Conservation (phyloP, 1,284 basidiomycete genomes). For the Polyporus tsugae region DNA sequence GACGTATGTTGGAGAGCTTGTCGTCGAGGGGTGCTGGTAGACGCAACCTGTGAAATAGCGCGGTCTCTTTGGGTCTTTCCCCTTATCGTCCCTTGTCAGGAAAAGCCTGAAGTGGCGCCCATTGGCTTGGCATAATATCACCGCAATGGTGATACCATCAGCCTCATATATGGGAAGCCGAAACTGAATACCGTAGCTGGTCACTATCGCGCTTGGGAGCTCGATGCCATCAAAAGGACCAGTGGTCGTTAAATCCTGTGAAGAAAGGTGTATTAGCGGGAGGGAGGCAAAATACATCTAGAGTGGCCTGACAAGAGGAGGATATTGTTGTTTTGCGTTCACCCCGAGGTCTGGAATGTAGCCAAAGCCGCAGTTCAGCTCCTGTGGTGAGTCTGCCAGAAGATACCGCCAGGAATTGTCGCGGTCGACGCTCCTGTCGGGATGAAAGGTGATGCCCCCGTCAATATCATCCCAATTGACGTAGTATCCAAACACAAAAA, state of each 20-base stretch:
- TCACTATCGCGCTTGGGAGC: neutral
- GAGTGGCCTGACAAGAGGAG: neutral
- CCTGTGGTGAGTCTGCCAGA: constrained; percentile 1
- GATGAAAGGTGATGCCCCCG: neutral
- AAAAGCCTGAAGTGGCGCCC: constrained; percentile 4
- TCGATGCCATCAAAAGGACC: constrained; percentile 9
- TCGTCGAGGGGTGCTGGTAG: neutral
- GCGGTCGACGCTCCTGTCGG: neutral
- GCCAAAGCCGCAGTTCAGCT: neutral
- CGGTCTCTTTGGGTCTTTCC: neutral
- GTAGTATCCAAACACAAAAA: constrained; percentile 4
- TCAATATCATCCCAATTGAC: neutral
- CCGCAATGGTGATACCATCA: constrained; percentile 8
- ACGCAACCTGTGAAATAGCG: constrained; percentile 6
- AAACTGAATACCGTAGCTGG: constrained; percentile 4
- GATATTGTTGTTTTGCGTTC: neutral
- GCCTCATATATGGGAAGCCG: constrained; percentile 6
- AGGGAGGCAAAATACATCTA: rapidly evolving
- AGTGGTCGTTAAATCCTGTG: neutral
- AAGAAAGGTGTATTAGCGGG: no score
- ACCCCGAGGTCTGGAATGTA: neutral
- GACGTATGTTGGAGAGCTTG: neutral
- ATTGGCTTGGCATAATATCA: neutral
- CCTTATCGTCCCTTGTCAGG: neutral
- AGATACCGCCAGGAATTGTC: neutral